phyloP scores from a whole-genome alignment of 371 early-diverging fungal genomes.

The Mucor circinelloides region DNA sequence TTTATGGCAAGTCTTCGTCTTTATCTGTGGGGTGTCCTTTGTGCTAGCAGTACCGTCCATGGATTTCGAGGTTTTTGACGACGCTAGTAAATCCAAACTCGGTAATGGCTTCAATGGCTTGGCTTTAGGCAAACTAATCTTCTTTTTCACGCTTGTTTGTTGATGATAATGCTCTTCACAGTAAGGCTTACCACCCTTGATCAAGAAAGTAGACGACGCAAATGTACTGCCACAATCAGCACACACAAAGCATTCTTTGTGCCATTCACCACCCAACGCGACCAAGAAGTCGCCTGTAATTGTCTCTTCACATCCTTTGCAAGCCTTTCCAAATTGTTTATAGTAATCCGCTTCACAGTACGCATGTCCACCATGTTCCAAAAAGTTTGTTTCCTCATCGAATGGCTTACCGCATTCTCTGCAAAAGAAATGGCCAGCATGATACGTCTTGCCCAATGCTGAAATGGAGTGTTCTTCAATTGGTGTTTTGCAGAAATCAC shows the following conservation, averaged over 20 bases:
- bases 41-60: neutral
- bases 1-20: conserved; percentile 34
- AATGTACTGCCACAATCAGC: conserved; percentile 60
- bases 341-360: conserved; percentile 78
- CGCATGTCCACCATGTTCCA: conserved; percentile 73
- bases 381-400: conserved; percentile 55
- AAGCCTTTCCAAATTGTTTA: conserved; percentile 63
- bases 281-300: conserved; percentile 61
- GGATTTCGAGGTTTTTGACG: neutral
- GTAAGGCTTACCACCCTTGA: conserved; percentile 58
- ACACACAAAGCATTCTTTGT: conserved; percentile 75
- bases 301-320: conserved; percentile 63
- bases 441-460: conserved; percentile 73
- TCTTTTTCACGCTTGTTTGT: neutral
- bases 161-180: conserved; percentile 65
- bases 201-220: conserved; percentile 48
- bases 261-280: conserved; percentile 70
- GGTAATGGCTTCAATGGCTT: neutral
- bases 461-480: conserved; percentile 65
- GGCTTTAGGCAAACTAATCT: neutral
- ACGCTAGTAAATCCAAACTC: neutral
- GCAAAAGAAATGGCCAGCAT: conserved; percentile 79
- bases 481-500: conserved; percentile 67
- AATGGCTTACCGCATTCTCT: conserved; percentile 73
- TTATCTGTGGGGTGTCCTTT: neutral